Evolutionary conservation across 208 protist species (phyloP).

Genomic region (Crithidia bombi): DNA sequence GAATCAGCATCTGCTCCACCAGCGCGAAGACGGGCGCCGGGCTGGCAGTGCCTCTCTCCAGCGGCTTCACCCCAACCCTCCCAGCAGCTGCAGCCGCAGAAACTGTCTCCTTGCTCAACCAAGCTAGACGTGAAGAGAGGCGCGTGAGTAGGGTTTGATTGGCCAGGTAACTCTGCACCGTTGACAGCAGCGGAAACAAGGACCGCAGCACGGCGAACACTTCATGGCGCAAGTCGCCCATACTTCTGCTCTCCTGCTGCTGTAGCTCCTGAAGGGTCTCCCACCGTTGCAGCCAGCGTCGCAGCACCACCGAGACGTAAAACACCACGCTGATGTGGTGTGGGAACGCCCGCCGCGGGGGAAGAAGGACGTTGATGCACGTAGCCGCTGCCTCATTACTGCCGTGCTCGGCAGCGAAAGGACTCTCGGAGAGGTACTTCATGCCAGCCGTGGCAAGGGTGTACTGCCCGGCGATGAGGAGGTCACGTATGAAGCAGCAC

Average conservation of each 20-base stretch:
- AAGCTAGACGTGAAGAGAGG: slow-evolving; percentile 31
- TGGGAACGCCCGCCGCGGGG: slow-evolving; percentile 48
- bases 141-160: slow-evolving; percentile 50
- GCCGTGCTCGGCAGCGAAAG: background rate
- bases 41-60: background rate
- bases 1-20: slow-evolving; percentile 54
- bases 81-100: background rate
- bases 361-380: slow-evolving; percentile 66
- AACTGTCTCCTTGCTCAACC: slow-evolving; percentile 17
- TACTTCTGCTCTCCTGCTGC: background rate
- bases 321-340: slow-evolving; percentile 37
- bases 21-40: slow-evolving; percentile 34
- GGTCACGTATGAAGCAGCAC: slow-evolving; percentile 59
- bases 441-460: slow-evolving; percentile 38
- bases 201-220: slow-evolving; percentile 26
- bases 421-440: slow-evolving; percentile 28
- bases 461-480: slow-evolving; percentile 55
- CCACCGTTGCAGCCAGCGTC: slow-evolving; percentile 37
- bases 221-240: slow-evolving; percentile 10
- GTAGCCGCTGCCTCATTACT: background rate
- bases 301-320: slow-evolving; percentile 29
- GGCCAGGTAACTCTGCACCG: slow-evolving; percentile 44
- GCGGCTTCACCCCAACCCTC: background rate
- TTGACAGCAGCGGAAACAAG: slow-evolving; percentile 44
- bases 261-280: slow-evolving; percentile 10